phyloP scores from a whole-genome alignment of 2,329 filamentous ascomycete species.

The Colletotrichum sublineola region DNA sequence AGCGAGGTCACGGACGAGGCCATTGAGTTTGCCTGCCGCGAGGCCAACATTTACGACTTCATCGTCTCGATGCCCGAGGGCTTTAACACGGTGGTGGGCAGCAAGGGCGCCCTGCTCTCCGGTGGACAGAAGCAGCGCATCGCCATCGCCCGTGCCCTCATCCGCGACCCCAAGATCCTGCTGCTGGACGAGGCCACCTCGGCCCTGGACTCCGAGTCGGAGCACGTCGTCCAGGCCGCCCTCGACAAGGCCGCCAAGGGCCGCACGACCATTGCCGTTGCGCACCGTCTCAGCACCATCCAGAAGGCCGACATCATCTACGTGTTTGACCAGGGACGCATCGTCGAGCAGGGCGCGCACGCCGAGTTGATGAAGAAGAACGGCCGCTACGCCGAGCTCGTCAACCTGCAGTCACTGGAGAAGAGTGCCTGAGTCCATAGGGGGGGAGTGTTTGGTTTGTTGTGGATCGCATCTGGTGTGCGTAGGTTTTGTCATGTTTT shows the following conservation, averaged over 20 bases:
- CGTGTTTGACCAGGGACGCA: slow-evolving; percentile 90
- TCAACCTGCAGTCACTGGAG: slow-evolving; percentile 83
- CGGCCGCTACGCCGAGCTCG: slow-evolving; percentile 82
- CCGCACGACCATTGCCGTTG: slow-evolving; percentile 92
- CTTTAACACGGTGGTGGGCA: slow-evolving; percentile 87
- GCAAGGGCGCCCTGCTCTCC: slow-evolving; percentile 85
- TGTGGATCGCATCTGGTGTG: slow-evolving; percentile 19
- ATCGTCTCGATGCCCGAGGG: slow-evolving; percentile 88
- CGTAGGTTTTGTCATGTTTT: slow-evolving; percentile 12
- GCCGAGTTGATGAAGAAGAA: slow-evolving; percentile 76
- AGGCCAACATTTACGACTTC: slow-evolving; percentile 94
- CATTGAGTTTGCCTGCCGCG: slow-evolving; percentile 83
- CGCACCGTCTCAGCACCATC: slow-evolving; percentile 91
- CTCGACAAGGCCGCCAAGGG: slow-evolving; percentile 86
- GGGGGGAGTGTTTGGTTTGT: slow-evolving; percentile 5
- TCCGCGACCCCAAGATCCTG: slow-evolving; percentile 91
- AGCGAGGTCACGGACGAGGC: slow-evolving; percentile 77
- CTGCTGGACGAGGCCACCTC: slow-evolving; percentile 86
- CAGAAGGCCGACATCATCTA: slow-evolving; percentile 96
- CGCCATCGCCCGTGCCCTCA: slow-evolving; percentile 89
- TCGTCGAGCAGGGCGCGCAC: slow-evolving; percentile 90
- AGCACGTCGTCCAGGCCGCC: slow-evolving; percentile 84
- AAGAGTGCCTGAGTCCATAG: slow-evolving; percentile 58
- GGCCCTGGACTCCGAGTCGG: slow-evolving; percentile 81
- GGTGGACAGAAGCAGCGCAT: slow-evolving; percentile 97